phyloP scores from a whole-genome alignment of 2,329 filamentous ascomycete species.

The Exophiala viscosa region DNA sequence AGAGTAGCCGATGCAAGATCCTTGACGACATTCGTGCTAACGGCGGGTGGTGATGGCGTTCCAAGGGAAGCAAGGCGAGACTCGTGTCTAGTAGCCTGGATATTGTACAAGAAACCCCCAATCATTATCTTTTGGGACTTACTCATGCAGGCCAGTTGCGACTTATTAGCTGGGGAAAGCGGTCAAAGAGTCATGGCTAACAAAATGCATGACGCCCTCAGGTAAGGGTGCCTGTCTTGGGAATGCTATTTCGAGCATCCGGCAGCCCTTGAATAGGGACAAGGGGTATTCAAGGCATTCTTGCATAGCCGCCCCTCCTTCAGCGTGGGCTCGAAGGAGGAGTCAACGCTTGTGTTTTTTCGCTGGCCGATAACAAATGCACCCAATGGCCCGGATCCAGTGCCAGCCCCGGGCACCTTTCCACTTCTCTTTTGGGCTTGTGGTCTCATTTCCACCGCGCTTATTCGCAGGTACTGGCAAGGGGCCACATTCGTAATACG shows the following conservation, averaged over 20 bases:
- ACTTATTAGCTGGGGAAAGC: background rate
- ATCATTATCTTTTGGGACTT: background rate
- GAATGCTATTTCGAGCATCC: constrained; percentile 2
- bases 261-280: background rate
- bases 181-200: background rate
- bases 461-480: constrained; percentile 4
- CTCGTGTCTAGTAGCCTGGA: background rate
- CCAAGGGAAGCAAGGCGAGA: background rate
- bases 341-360: background rate
- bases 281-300: background rate
- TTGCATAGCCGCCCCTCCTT: constrained; percentile 1
- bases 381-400: constrained; percentile 7
- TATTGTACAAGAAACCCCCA: background rate
- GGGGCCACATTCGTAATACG: background rate
- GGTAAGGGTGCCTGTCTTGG: background rate
- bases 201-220: background rate
- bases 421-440: constrained; percentile 7
- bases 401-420: constrained; percentile 3
- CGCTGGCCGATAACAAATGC: background rate
- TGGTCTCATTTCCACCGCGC: constrained; percentile 2
- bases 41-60: background rate
- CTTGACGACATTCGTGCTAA: constrained; percentile 15
- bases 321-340: background rate
- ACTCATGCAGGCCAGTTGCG: background rate
- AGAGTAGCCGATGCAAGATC: constrained; percentile 12